A percentile compares a stretch with the other conserved stretches of the same genome.
phyloP scores from a whole-genome alignment of 1,284 basidiomycete genomes.

The Pyrrhoderma lamaoense region DNA sequence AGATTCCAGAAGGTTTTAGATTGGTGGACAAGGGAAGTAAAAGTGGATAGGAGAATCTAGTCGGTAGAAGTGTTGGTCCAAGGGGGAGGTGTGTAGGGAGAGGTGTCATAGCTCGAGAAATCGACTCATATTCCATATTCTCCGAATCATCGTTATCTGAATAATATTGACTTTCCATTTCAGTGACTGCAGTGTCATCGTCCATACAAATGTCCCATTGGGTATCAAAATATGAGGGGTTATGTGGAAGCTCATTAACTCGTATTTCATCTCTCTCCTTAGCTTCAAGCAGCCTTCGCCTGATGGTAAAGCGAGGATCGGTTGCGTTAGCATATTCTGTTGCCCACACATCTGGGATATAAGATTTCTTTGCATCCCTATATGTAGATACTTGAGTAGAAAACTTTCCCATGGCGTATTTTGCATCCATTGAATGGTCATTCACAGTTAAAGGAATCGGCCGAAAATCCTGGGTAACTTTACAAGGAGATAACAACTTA shows the following conservation, averaged over 20 bases:
- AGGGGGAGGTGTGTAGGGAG: constrained; percentile 59
- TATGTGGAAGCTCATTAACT: constrained; percentile 28
- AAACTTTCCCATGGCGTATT: constrained; percentile 71
- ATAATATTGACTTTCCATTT: constrained; percentile 20
- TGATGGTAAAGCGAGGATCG: constrained; percentile 58
- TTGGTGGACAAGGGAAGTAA: constrained; percentile 53
- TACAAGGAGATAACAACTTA: too few species aligned
- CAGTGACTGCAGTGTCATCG: constrained; percentile 24
- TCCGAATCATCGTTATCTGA: constrained; percentile 28
- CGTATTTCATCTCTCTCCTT: constrained; percentile 45
- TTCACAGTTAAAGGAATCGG: too few species aligned
- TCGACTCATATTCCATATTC: constrained; percentile 26
- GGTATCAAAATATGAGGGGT: constrained; percentile 24
- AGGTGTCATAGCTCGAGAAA: constrained; percentile 52
- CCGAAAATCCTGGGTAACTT: too few species aligned
- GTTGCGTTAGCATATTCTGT: constrained; percentile 37
- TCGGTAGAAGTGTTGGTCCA: constrained; percentile 56
- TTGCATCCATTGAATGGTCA: constrained; percentile 42
- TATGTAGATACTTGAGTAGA: constrained; percentile 44
- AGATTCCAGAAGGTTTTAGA: constrained; percentile 47
- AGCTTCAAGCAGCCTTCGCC: constrained; percentile 54
- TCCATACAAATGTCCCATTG: constrained; percentile 22
- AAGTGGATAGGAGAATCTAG: constrained; percentile 54
- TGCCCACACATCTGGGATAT: constrained; percentile 15
- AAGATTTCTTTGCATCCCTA: constrained; percentile 32